Conservation (phyloP, 371 early-diverging fungal species). For the Mortierella sp. region DNA sequence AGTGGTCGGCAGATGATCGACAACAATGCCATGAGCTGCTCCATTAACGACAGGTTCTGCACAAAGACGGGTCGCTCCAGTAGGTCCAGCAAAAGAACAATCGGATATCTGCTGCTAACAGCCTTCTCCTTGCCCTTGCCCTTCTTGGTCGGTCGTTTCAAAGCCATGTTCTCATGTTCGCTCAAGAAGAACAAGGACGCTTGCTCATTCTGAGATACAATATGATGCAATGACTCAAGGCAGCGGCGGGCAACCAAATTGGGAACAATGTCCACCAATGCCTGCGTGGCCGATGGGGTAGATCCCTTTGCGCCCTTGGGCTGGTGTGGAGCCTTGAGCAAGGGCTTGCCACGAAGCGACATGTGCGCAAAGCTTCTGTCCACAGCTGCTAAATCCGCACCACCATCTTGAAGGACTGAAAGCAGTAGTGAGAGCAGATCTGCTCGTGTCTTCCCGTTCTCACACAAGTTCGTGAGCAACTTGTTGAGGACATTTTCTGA, state of each 20-base stretch:
- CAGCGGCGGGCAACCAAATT: constrained; percentile 89
- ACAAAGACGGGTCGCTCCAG: constrained; percentile 86
- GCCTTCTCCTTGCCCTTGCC: constrained; percentile 73
- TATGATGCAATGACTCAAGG: constrained; percentile 82
- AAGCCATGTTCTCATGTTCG: constrained; percentile 73
- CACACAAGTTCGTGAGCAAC: constrained; percentile 87
- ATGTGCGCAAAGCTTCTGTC: constrained; percentile 84
- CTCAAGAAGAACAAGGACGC: constrained; percentile 77
- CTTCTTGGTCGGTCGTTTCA: constrained; percentile 62
- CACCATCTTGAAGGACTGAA: constrained; percentile 88
- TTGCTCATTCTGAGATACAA: constrained; percentile 74
- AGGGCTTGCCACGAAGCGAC: constrained; percentile 65
- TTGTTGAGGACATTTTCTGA: constrained; percentile 76
- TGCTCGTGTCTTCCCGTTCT: constrained; percentile 86
- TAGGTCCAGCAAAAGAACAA: constrained; percentile 84
- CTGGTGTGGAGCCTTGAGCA: constrained; percentile 25
- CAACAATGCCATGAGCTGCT: constrained; percentile 89
- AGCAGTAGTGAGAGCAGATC: constrained; percentile 90
- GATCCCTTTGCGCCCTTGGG: constrained; percentile 41
- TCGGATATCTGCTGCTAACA: constrained; percentile 79
- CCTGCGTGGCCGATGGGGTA: constrained; percentile 26
- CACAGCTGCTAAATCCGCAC: constrained; percentile 80
- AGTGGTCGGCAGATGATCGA: constrained; percentile 79
- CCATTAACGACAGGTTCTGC: constrained; percentile 83
- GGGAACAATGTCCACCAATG: constrained; percentile 69